Evolutionary conservation across 2,329 filamentous ascomycete species (phyloP), one percentile per base, ranked within the genome.

Genomic region (Geoglossum cookeanum): DNA sequence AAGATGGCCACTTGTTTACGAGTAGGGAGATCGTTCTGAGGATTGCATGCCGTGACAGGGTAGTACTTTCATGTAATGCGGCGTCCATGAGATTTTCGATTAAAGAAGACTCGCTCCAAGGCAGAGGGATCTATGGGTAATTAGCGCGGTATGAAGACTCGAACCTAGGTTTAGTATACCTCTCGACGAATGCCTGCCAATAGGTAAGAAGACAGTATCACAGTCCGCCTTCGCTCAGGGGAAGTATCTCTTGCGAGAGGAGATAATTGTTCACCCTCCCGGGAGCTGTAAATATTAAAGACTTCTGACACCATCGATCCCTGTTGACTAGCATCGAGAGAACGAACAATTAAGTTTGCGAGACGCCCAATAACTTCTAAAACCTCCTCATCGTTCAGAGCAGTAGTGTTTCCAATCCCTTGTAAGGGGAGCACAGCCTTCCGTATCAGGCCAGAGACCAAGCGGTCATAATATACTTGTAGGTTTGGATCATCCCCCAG

Each of bases 301-400:
- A 78, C 63, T 59, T 79, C 76, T n/a, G 71, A 63, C 1, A 74
- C 70, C n/a, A 78, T 71, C 56, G 71, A 66, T 9, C 73, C 70
- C 61, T 79, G 75, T 57, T 78, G 75, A 52, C 74, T 69, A 37
- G 72, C 69, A 1, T 76, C 71, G 55, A 80, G 73, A 13, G 74
- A 70, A 51, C 77, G 72, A 35, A 84, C 69, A 51, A 84, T 77
- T 51, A 81, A 67, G 61, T 78, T 82, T 63, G 74, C 75, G 39
- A 84, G 73, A 48, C 78, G 73, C 27, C 81, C 81, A 17, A 83
- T 72, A 5, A 80, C 72, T 58, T 84, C 79, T 6, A 83, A 67
- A 5, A 78, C 74, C 4, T 69, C 68, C 55, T 77, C 71, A 61
- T 82, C 74, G 35, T 64, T 75, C 63, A 77, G 63, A 27, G 70